Percentiles rank a stretch among this genome's conserved stretches.
These are phyloP conservation scores for Biscutella auriculata DNA, from an alignment of 441 rosid genomes.

Conservation along the genomic window DNA sequence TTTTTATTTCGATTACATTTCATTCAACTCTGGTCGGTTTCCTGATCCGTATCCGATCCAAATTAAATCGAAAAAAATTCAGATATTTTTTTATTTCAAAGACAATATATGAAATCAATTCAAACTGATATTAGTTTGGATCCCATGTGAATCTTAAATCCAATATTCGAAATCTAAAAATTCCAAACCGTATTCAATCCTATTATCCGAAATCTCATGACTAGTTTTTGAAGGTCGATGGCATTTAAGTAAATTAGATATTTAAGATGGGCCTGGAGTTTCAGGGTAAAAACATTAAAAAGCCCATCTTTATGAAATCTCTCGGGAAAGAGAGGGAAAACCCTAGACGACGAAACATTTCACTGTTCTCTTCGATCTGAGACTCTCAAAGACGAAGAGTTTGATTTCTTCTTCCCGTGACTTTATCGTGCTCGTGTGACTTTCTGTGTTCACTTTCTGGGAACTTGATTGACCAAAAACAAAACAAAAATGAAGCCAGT, in stretches of 20 bases:
- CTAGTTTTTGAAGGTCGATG: no score
- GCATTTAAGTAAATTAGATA: neutral
- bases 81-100: no score
- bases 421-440: neutral
- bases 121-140: no score
- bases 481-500: conserved; percentile 49
- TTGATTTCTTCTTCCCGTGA: neutral
- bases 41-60: no score
- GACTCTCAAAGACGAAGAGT: neutral
- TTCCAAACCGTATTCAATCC: no score
- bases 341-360: neutral
- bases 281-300: neutral
- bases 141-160: no score
- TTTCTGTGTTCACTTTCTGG: neutral
- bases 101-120: no score
- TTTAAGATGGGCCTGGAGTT: neutral
- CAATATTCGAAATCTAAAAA: no score
- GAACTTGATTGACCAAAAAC: neutral
- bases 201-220: no score
- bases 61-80: no score
- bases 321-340: neutral
- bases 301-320: neutral
- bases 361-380: neutral
- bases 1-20: no score
- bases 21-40: no score